Base-by-base conservation (phyloP, 148 eudicot species). In the Nyssa sinensis region DNA sequence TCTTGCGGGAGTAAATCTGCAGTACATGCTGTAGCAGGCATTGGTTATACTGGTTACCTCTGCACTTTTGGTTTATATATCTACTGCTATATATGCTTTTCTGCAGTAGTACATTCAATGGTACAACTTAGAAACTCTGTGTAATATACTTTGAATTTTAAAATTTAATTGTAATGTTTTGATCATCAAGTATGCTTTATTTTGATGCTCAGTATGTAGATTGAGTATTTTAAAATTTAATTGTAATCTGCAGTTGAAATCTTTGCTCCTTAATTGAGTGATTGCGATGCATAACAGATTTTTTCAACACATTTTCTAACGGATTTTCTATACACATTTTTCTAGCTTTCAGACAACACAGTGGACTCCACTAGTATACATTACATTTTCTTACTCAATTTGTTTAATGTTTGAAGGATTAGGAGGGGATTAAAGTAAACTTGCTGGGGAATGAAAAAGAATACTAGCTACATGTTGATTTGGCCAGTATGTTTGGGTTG, bases 81-180 rank as follows among this genome's bases (percentile, higher is more conserved):
- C 91, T 14, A 92, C 94, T 66, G 88, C 93, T 27, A 47, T 92
- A 3, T 90, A 92, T 81, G 93, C 94, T 59, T 90, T 90, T 67
- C 39, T 86, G 67, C 97, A 90, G 60, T 90, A 86, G 29, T 19
- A 44, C 12, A 44, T 19, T 44, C 16, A 3, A 11, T 14, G 16
- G 51, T 44, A 44, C 51, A 12, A 1, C 2, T 12, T 3, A 44
- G 16, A 1, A 44, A n/a, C n/a, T n/a, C n/a, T 44, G 19, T 44
- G 16, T 2, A 44, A 44, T 11, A 3, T 44, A 44, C 51, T 44
- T 44, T 13, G 51, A 44, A 4, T 44, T 10, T 6, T 4, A 41
- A 41, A 41, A 7, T 41, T 7, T 41, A 41, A 39, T 39, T 44
- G 51, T 44, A 19, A 3, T 44, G 51, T 1, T 44, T n/a, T n/a